These are phyloP conservation scores for Nakataea oryzae DNA, from an alignment of 2,329 filamentous ascomycete genomes.

Conservation along the genomic window DNA sequence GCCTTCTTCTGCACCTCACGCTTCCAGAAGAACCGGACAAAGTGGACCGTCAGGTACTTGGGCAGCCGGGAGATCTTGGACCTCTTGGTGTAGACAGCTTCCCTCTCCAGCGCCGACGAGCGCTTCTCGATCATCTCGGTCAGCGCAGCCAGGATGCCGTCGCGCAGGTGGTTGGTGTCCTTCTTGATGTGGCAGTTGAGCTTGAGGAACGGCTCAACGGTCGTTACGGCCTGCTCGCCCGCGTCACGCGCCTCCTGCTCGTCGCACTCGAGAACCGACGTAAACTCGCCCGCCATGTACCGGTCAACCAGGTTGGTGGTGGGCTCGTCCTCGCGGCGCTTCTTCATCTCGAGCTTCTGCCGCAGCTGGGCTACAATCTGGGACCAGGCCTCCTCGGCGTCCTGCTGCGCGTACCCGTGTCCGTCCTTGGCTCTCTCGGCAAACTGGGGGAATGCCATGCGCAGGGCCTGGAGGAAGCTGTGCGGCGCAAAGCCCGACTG, in stretches of 20 bases:
- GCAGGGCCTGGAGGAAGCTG: conserved; percentile 71
- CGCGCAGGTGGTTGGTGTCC: conserved; percentile 79
- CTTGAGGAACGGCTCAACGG: conserved; percentile 74
- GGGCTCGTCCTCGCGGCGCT: conserved; percentile 28
- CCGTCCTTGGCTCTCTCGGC: conserved; percentile 78
- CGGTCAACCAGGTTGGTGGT: conserved; percentile 61
- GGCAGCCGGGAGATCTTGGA: conserved; percentile 85
- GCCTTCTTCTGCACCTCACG: conserved; percentile 93
- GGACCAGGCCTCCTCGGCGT: conserved; percentile 97
- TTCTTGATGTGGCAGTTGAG: conserved; percentile 91
- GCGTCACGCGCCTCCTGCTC: conserved; percentile 65
- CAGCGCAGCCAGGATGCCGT: conserved; percentile 74
- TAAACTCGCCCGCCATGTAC: conserved; percentile 78
- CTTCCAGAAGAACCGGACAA: conserved; percentile 98
- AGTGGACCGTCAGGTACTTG: conserved; percentile 93
- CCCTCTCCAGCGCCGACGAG: conserved; percentile 65
- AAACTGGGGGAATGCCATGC: conserved; percentile 80
- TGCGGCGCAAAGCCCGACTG: conserved; percentile 79
- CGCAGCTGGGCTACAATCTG: conserved; percentile 81
- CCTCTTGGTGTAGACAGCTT: conserved; percentile 80
- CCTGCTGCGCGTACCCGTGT: conserved; percentile 88
- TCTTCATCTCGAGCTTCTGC: conserved; percentile 57
- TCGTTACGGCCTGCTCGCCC: conserved; percentile 58
- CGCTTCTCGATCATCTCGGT: conserved; percentile 87
- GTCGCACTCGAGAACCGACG: conserved; percentile 71